These are phyloP conservation scores for Podospora appendiculata DNA, from an alignment of 495 filamentous ascomycete species.

Conservation along the genomic window DNA sequence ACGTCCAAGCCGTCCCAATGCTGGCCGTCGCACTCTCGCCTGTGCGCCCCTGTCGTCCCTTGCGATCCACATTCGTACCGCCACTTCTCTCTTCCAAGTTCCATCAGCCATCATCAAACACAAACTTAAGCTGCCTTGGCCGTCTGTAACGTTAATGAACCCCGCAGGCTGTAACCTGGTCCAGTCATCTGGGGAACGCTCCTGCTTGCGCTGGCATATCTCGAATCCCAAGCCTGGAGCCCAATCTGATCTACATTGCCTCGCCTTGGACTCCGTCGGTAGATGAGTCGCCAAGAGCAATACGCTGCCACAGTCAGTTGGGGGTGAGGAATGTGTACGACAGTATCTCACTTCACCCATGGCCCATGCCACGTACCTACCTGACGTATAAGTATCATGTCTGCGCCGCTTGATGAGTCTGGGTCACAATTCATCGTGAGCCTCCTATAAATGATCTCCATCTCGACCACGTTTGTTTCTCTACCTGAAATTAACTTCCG, in stretches of 20 bases:
- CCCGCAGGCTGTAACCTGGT: not conserved
- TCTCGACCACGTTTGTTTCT: not conserved
- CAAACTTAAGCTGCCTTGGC: not conserved
- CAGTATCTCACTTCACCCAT: not conserved
- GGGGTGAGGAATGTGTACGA: not conserved
- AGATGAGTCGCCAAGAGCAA: constrained; percentile 18
- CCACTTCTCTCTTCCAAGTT: not conserved
- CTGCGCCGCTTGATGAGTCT: not conserved
- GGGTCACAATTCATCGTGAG: not conserved
- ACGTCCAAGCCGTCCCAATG: no score
- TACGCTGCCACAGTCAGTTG: not conserved
- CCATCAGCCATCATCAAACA: not conserved
- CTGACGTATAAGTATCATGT: not conserved
- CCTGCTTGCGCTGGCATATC: not conserved
- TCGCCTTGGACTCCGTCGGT: constrained; percentile 5
- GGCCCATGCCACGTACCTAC: not conserved
- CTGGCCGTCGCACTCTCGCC: no score
- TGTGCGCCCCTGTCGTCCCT: not conserved
- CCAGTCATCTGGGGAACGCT: not conserved
- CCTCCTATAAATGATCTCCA: not conserved
- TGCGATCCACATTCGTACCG: not conserved
- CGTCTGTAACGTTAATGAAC: not conserved
- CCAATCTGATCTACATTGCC: constrained; percentile 20
- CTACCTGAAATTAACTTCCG: not conserved
- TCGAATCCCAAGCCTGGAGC: not conserved